phyloP scores from a whole-genome alignment of 768 basidiomycete genomes.

The Udeniomyces megalosporus region DNA sequence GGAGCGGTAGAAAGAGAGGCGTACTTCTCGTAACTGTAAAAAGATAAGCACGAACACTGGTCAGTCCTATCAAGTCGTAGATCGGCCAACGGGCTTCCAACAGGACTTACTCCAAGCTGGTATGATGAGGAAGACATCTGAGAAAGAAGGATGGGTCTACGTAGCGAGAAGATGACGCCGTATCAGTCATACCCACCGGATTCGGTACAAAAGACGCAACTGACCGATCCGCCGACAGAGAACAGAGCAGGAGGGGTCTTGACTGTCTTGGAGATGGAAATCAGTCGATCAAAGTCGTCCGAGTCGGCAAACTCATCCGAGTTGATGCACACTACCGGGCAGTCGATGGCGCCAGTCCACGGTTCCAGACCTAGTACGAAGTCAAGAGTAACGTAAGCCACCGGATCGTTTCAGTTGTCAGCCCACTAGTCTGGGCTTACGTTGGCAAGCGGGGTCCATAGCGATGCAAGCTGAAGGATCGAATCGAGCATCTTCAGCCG shows the following conservation, averaged over 20 bases:
- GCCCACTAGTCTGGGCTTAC: too few relatives aligned
- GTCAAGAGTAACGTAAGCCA: too few relatives aligned
- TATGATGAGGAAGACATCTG: neutral
- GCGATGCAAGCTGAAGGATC: neutral
- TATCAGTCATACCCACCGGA: neutral
- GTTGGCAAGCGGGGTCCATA: neutral
- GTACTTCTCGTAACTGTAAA: too few relatives aligned
- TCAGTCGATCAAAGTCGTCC: neutral
- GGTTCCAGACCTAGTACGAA: neutral
- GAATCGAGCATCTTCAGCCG: neutral
- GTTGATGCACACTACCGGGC: neutral
- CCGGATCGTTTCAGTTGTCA: too few relatives aligned
- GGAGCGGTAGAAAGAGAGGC: too few relatives aligned
- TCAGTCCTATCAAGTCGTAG: too few relatives aligned
- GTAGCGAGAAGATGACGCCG: neutral
- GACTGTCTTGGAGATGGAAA: neutral
- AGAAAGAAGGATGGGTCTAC: neutral
- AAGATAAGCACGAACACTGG: neutral
- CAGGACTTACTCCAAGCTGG: neutral
- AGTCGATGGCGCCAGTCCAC: neutral
- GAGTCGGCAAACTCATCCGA: neutral
- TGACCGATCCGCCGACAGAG: neutral
- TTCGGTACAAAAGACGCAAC: neutral
- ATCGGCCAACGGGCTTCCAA: neutral
- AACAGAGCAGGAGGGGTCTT: neutral